Conservation (phyloP, 805 yeast species). For the Candida silvatica region DNA sequence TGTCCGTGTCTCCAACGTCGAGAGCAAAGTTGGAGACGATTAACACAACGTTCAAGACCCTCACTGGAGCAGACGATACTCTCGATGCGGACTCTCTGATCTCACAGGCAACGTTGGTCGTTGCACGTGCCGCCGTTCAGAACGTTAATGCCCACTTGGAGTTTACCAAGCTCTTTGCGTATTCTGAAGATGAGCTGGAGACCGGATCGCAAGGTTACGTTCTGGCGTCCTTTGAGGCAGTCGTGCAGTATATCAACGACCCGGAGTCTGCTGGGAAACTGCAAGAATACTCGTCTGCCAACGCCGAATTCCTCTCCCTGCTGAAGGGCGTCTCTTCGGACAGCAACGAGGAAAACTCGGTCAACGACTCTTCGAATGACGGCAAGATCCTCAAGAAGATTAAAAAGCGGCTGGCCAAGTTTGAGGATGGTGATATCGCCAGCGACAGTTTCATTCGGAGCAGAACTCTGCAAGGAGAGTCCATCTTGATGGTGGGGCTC, state of each 20-base stretch:
- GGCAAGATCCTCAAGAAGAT: conserved; percentile 11
- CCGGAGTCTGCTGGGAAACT: conserved; percentile 29
- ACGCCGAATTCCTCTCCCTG: conserved; percentile 45
- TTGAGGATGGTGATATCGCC: conserved; percentile 6
- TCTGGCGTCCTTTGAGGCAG: conserved; percentile 78
- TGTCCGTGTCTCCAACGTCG: conserved; percentile 39
- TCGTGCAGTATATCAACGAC: conserved; percentile 51
- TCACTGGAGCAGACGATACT: conserved; percentile 27
- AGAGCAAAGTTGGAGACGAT: conserved; percentile 39
- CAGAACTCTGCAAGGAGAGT: conserved; percentile 55
- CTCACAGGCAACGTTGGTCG: conserved; percentile 62
- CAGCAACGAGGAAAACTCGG: conserved; percentile 10
- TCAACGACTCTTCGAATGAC: conserved; percentile 11
- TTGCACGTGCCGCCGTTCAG: conserved; percentile 51
- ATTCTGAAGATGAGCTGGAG: conserved; percentile 28
- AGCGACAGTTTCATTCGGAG: conserved; percentile 24
- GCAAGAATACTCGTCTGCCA: conserved; percentile 33
- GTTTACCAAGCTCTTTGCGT: conserved; percentile 57
- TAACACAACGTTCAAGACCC: conserved; percentile 38
- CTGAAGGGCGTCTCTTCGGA: conserved; percentile 27
- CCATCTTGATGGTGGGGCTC: conserved; percentile 58
- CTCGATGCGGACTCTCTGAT: conserved; percentile 80
- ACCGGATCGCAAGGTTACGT: conserved; percentile 69
- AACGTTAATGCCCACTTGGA: conserved; percentile 54
- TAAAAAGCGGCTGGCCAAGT: conserved; percentile 8